A percentile compares a stretch with the other conserved stretches of the same genome.
Evolutionary conservation across 2,329 filamentous ascomycete genomes (phyloP).

Genomic region (Allantophomopsis lycopodina): DNA sequence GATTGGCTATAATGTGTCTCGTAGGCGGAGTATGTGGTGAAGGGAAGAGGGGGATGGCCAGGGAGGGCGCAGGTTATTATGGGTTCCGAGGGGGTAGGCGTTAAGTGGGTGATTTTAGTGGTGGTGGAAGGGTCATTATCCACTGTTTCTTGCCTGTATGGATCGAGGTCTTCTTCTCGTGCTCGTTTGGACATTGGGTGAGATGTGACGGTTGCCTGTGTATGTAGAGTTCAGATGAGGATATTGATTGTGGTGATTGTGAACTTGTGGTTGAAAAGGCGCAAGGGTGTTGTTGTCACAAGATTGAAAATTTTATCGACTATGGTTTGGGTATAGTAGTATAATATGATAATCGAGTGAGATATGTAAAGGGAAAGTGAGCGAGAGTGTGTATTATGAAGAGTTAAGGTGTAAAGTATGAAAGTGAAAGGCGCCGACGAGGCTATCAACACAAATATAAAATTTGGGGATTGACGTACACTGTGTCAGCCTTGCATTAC

Average conservation of each 20-base stretch:
- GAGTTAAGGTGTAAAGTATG: too few species aligned
- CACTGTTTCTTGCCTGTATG: constrained; percentile 4
- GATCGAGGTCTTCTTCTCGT: constrained; percentile 32
- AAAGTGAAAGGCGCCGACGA: too few species aligned
- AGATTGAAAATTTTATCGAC: too few species aligned
- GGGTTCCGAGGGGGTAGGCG: constrained; percentile 33
- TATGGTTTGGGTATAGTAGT: too few species aligned
- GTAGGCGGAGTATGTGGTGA: constrained; percentile 66
- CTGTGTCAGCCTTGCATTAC: too few species aligned
- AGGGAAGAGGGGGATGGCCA: constrained; percentile 61
- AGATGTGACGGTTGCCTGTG: constrained; percentile 1
- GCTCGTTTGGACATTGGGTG: constrained; percentile 45
- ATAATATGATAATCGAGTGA: too few species aligned
- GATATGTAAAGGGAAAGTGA: too few species aligned
- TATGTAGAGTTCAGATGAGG: neutral
- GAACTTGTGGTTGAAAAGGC: too few species aligned
- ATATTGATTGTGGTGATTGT: constrained; percentile 5
- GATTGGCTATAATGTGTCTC: constrained; percentile 72
- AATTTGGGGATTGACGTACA: too few species aligned
- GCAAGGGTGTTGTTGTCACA: too few species aligned
- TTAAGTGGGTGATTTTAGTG: constrained; percentile 47
- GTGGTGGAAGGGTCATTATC: constrained; percentile 9
- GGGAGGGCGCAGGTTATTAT: constrained; percentile 71
- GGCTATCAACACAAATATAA: too few species aligned
- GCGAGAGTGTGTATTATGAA: too few species aligned